Evolutionary conservation across 306 rosid genomes (phyloP).

Genomic region (Quercus mongolica): DNA sequence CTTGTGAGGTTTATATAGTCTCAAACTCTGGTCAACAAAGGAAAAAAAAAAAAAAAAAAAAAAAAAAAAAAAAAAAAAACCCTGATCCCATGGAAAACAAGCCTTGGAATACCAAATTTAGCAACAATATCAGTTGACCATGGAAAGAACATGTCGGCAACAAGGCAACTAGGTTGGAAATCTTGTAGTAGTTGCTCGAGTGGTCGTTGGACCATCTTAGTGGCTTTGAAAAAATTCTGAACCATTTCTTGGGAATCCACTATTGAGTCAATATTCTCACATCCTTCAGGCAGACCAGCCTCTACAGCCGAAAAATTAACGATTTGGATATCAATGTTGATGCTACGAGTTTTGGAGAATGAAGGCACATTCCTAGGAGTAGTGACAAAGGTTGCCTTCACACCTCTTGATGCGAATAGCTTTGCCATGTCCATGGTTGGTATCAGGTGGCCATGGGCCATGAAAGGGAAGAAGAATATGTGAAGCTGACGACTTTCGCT

Average conservation of each 20-base stretch:
- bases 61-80: too few relatives aligned
- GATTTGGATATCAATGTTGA: too few relatives aligned
- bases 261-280: slow-evolving; percentile 16
- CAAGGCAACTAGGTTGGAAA: not conserved
- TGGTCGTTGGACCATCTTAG: not conserved
- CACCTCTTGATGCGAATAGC: too few relatives aligned
- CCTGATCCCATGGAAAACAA: too few relatives aligned
- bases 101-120: slow-evolving; percentile 32
- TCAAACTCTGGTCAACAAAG: not conserved
- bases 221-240: slow-evolving; percentile 4
- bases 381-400: too few relatives aligned
- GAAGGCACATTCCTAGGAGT: not conserved
- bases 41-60: too few relatives aligned
- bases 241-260: not conserved
- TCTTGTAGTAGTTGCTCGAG: too few relatives aligned
- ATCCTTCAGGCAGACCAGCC: slow-evolving; percentile 16
- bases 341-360: slow-evolving; percentile 10
- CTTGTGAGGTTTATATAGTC: slow-evolving; percentile 10
- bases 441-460: too few relatives aligned
- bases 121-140: slow-evolving; percentile 26
- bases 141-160: slow-evolving; percentile 24
- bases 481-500: too few relatives aligned
- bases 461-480: too few relatives aligned
- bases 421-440: too few relatives aligned
- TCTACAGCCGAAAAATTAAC: too few relatives aligned